phyloP scores from a whole-genome alignment of 306 rosid species.

The Vigna mungo region DNA sequence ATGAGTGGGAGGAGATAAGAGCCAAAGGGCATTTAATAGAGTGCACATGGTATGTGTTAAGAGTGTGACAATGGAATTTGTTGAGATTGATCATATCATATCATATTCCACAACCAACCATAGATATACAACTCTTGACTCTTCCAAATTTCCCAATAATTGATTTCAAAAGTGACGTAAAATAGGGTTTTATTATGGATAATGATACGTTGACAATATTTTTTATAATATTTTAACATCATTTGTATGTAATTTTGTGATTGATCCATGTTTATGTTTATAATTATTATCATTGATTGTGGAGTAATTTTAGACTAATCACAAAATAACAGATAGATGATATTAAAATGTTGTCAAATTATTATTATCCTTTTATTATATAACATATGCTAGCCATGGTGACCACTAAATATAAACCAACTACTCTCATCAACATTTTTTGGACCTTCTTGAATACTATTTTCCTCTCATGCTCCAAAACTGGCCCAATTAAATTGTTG shows the following conservation, averaged over 20 bases:
- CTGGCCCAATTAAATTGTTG: too few relatives aligned
- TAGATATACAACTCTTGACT: conserved; percentile 32
- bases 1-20: conserved; percentile 15
- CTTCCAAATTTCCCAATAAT: conserved; percentile 37
- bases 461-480: too few relatives aligned
- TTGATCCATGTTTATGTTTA: too few relatives aligned
- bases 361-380: background rate
- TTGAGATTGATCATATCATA: conserved; percentile 13
- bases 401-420: background rate
- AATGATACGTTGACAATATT: too few relatives aligned
- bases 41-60: conserved; percentile 46
- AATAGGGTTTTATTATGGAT: background rate
- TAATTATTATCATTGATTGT: too few relatives aligned
- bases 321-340: too few relatives aligned
- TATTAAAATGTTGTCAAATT: too few relatives aligned
- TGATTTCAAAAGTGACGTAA: conserved; percentile 37
- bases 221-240: too few relatives aligned
- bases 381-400: background rate
- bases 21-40: conserved; percentile 41
- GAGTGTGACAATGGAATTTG: conserved; percentile 31
- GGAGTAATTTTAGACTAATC: too few relatives aligned
- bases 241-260: too few relatives aligned
- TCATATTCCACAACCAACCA: conserved; percentile 37
- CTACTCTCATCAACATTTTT: background rate
- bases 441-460: conserved; percentile 11